Evolutionary conservation across 208 protist genomes (phyloP).

Genomic region (Trypanosoma cruzi): DNA sequence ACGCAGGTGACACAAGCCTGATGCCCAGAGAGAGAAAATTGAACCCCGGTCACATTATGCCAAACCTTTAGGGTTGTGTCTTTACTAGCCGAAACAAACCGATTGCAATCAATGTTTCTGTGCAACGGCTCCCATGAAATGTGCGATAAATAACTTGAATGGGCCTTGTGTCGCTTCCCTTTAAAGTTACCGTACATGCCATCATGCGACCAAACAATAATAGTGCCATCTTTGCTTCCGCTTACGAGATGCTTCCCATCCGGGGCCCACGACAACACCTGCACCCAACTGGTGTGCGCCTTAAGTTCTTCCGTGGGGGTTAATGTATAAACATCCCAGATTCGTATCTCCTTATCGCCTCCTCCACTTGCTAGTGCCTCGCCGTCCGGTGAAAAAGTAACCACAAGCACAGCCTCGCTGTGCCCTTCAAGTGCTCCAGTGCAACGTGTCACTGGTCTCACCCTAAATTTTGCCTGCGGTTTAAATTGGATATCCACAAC

Average conservation of each 20-base stretch:
- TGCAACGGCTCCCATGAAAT: slow-evolving; percentile 98
- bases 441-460: slow-evolving; percentile 95
- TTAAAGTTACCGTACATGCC: slow-evolving; percentile 80
- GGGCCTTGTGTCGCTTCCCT: slow-evolving; percentile 84
- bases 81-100: slow-evolving; percentile 94
- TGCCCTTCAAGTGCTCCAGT: slow-evolving; percentile 94
- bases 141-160: slow-evolving; percentile 96
- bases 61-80: slow-evolving; percentile 94
- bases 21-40: slow-evolving; percentile 95
- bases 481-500: slow-evolving; percentile 92
- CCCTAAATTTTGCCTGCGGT: slow-evolving; percentile 97
- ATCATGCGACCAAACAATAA: slow-evolving; percentile 94
- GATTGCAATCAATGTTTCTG: slow-evolving; percentile 69
- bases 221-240: slow-evolving; percentile 93
- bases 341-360: slow-evolving; percentile 96
- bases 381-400: slow-evolving; percentile 96
- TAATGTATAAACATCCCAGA: slow-evolving; percentile 98
- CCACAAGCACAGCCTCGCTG: slow-evolving; percentile 94
- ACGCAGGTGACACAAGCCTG: slow-evolving; percentile 97
- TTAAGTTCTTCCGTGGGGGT: slow-evolving; percentile 93
- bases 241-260: slow-evolving; percentile 93
- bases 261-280: slow-evolving; percentile 96
- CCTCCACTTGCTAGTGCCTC: slow-evolving; percentile 92
- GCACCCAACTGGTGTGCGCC: slow-evolving; percentile 96
- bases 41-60: slow-evolving; percentile 50